These are phyloP conservation scores for Macrolepiota albuminosa DNA, from an alignment of 768 basidiomycete species.

Conservation along the genomic window DNA sequence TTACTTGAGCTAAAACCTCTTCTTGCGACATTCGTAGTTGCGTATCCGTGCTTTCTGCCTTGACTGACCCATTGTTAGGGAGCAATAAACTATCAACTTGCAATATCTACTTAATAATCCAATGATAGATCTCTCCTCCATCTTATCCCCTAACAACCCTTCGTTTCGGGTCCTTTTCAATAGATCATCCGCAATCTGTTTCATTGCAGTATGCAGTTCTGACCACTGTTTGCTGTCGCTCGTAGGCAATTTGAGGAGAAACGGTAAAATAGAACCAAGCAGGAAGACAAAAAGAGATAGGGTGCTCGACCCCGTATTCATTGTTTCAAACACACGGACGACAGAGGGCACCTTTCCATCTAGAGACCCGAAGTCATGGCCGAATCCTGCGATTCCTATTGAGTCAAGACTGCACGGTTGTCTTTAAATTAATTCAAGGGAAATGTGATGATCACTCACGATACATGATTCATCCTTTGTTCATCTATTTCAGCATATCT, in stretches of 20 bases:
- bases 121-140: conserved; percentile 30
- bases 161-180: conserved; percentile 30
- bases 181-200: conserved; percentile 33
- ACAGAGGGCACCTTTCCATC: conserved; percentile 41
- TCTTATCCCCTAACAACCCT: conserved; percentile 15
- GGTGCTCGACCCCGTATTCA: conserved; percentile 24
- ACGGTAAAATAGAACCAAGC: conserved; percentile 31
- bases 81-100: not conserved
- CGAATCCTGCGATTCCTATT: conserved; percentile 56
- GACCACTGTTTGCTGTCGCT: conserved; percentile 24
- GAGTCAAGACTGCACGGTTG: conserved; percentile 42
- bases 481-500: conserved; percentile 18
- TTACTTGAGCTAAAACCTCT: conserved; percentile 36
- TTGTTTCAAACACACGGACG: conserved; percentile 31
- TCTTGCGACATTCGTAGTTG: conserved; percentile 31
- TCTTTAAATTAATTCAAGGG: not conserved
- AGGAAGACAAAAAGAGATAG: conserved; percentile 29
- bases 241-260: conserved; percentile 32
- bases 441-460: conserved; percentile 23
- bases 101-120: conserved; percentile 11
- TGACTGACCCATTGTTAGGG: conserved; percentile 23
- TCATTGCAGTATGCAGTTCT: conserved; percentile 29
- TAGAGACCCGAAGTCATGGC: conserved; percentile 50
- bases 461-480: conserved; percentile 40
- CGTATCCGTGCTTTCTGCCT: conserved; percentile 24